A percentile compares a stretch with the other conserved stretches of the same genome.
These are phyloP conservation scores for Suhomyces pyralidae DNA, from an alignment of 805 yeast species.

Conservation along the genomic window DNA sequence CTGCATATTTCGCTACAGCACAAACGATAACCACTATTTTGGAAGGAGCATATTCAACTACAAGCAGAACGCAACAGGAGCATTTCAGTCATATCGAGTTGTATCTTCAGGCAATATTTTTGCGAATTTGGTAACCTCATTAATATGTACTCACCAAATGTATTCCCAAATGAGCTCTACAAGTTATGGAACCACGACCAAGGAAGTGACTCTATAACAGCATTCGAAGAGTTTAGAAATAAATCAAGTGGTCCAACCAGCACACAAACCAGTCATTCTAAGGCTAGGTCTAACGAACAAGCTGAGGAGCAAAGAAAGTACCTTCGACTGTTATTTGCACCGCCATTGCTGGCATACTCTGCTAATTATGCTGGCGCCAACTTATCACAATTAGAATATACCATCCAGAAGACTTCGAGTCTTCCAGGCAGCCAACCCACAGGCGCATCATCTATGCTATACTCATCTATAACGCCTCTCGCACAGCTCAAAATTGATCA, in stretches of 20 bases:
- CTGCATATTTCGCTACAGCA: not conserved
- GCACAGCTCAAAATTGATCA: conserved; percentile 18
- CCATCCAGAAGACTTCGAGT: conserved; percentile 13
- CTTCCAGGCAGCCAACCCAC: conserved; percentile 4
- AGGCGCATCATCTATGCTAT: not conserved
- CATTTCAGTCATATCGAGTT: not conserved
- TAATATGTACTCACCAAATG: conserved; percentile 47
- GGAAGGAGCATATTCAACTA: not conserved
- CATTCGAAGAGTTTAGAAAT: conserved; percentile 3
- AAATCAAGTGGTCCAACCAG: not conserved
- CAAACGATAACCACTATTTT: not conserved
- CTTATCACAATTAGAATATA: conserved; percentile 17
- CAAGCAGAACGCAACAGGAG: not conserved
- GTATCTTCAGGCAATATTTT: not conserved
- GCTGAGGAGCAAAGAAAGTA: conserved; percentile 18
- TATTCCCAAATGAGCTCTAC: conserved; percentile 46
- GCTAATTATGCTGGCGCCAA: conserved; percentile 36
- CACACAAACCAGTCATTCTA: not conserved
- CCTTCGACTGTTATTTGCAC: conserved; percentile 36
- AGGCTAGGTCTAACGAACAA: conserved; percentile 12
- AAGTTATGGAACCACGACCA: conserved; percentile 35
- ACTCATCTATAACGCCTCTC: conserved; percentile 14
- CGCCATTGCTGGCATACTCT: conserved; percentile 55
- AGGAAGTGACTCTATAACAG: conserved; percentile 2
- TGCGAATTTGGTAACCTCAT: not conserved